These are phyloP conservation scores for Knufia petricola DNA, from an alignment of 2,329 filamentous ascomycete genomes.

Conservation along the genomic window DNA sequence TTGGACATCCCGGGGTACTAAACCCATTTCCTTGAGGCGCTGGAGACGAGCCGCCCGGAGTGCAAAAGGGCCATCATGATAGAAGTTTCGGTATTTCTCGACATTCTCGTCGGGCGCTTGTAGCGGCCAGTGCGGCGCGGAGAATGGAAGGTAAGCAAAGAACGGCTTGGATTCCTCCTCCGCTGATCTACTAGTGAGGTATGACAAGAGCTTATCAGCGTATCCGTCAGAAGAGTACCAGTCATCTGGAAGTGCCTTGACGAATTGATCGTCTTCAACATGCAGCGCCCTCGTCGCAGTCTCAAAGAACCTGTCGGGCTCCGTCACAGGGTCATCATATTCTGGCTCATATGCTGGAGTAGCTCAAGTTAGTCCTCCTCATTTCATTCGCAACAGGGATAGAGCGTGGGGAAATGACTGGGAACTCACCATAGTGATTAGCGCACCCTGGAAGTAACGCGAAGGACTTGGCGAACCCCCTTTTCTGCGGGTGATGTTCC, in stretches of 20 bases:
- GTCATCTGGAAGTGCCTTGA: conserved; percentile 39
- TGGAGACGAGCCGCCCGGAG: conserved; percentile 37
- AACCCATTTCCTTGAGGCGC: conserved; percentile 36
- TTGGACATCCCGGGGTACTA: conserved; percentile 34
- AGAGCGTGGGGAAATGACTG: too few species aligned
- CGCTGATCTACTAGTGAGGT: conserved; percentile 40
- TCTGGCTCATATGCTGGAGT: too few species aligned
- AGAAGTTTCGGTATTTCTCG: conserved; percentile 40
- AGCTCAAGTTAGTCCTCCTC: too few species aligned
- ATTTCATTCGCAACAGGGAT: too few species aligned
- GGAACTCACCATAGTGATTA: conserved; percentile 49
- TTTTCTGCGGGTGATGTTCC: conserved; percentile 45
- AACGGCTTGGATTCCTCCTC: conserved; percentile 35
- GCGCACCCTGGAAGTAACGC: conserved; percentile 52
- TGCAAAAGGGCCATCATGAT: conserved; percentile 42
- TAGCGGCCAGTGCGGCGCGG: conserved; percentile 46
- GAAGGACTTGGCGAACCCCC: conserved; percentile 52
- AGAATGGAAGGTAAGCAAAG: conserved; percentile 41
- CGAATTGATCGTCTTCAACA: conserved; percentile 37
- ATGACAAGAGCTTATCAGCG: conserved; percentile 44
- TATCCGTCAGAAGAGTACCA: conserved; percentile 49
- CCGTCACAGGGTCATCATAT: too few species aligned
- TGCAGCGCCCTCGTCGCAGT: conserved; percentile 35
- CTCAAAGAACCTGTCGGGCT: conserved; percentile 33
- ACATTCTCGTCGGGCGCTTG: conserved; percentile 40